These are phyloP conservation scores for Penicillium sp. DNA, from an alignment of 2,329 filamentous ascomycete genomes.

Conservation along the genomic window DNA sequence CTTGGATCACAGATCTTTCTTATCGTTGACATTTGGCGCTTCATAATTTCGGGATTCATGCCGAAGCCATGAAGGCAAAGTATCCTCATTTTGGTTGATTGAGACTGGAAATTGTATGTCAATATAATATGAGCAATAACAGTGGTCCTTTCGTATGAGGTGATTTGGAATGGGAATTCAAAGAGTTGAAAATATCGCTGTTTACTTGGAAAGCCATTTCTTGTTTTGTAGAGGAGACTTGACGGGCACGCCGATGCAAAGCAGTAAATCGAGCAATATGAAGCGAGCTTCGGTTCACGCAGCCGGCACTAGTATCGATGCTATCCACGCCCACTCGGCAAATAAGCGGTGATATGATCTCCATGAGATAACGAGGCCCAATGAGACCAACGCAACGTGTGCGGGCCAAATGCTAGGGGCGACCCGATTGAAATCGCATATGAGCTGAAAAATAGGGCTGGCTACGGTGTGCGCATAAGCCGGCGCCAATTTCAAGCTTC, in stretches of 20 bases:
- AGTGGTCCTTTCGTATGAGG: too few species aligned
- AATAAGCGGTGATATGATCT: background rate
- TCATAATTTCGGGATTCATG: slow-evolving; percentile 17
- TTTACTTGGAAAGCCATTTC: background rate
- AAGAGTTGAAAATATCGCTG: too few species aligned
- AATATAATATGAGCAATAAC: too few species aligned
- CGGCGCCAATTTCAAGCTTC: too few species aligned
- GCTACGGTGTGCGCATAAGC: too few species aligned
- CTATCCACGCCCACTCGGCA: background rate
- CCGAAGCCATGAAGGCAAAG: slow-evolving; percentile 29
- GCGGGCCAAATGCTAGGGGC: background rate
- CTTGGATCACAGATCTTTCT: slow-evolving; percentile 6
- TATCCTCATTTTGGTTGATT: slow-evolving; percentile 17
- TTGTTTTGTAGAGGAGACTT: background rate
- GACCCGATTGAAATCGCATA: background rate
- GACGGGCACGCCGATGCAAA: background rate
- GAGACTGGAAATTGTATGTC: background rate
- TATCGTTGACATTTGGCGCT: slow-evolving; percentile 8
- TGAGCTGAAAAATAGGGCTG: background rate
- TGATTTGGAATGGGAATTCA: too few species aligned
- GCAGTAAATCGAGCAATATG: background rate
- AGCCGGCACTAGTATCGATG: background rate
- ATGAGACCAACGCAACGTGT: background rate
- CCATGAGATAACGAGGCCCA: background rate
- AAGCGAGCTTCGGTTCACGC: background rate